Evolutionary conservation across 208 protist genomes (phyloP), one percentile per base, ranked within the genome.

Genomic region (Crithidia mellificae): DNA sequence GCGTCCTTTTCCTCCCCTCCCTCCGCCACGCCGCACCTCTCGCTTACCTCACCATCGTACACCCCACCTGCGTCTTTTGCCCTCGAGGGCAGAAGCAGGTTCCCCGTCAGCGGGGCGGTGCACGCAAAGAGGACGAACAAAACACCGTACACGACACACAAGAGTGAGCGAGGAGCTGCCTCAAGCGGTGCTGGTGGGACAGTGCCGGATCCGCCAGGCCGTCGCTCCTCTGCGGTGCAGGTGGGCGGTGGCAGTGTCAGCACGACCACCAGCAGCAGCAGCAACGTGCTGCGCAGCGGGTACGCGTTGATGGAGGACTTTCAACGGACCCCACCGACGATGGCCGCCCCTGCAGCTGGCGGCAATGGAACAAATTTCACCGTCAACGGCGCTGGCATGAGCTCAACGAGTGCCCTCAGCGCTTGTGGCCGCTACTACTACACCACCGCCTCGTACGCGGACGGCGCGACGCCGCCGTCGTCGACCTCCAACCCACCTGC

Each of bases 141-240:
- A 8, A 6, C 43, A 49, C 5, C 43, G 15, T 49, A 49, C 7
- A 49, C 19, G 36, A 41, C 36, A 41, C 43, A 49, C 6, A 17
- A 49, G 43, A 49, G 43, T 5, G 19, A 49, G 20, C 20, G 43
- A 49, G 19, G 19, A 52, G 47, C 22, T n/a, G 47, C 47, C 6
- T 5, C 47, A 52, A 3, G 22, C 24, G 43, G 7, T 49, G 43
- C 43, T 6, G 14, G 43, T 5, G 19, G 14, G 5, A 6, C 34
- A 11, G 53, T 25, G 4, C 34, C 20, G 9, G n/a, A n/a, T n/a
- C n/a, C n/a, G n/a, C 58, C 58, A 8, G 9, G 44, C n/a, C 25
- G 58, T 14, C 44, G 44, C 46, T 64, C 58, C n/a, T 53, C 44
- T 2, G 58, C 44, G 2, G 46, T 64, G 27, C 58, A 64, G 46